phyloP scores from a whole-genome alignment of 2,329 filamentous ascomycete species.

The Thyridium curvatum region DNA sequence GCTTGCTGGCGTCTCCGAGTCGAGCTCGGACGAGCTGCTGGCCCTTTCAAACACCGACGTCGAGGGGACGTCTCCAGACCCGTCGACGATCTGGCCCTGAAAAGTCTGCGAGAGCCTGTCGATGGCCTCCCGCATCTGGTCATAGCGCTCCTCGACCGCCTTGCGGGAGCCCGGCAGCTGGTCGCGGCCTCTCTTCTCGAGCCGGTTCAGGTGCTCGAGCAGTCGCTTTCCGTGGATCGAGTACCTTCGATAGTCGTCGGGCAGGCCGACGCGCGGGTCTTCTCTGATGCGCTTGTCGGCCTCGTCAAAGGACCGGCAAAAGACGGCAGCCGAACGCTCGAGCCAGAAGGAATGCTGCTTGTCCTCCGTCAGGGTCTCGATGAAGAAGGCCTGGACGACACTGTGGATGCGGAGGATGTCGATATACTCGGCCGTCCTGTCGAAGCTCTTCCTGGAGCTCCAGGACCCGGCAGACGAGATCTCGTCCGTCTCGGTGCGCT shows the following conservation, averaged over 20 bases:
- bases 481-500: conserved; percentile 40
- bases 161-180: conserved; percentile 19
- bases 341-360: conserved; percentile 40
- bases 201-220: conserved; percentile 32
- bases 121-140: conserved; percentile 32
- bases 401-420: conserved; percentile 45
- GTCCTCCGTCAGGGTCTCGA: conserved; percentile 35
- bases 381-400: conserved; percentile 47
- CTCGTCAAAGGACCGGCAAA: conserved; percentile 40
- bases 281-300: conserved; percentile 36
- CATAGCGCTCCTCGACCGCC: conserved; percentile 27
- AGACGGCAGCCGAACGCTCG: conserved; percentile 38
- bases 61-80: conserved; percentile 21
- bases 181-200: conserved; percentile 19
- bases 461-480: conserved; percentile 30
- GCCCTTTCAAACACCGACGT: conserved; percentile 45
- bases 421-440: conserved; percentile 35
- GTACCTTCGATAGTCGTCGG: conserved; percentile 47
- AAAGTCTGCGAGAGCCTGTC: conserved; percentile 33
- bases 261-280: conserved; percentile 32
- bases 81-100: conserved; percentile 28
- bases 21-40: conserved; percentile 40
- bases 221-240: conserved; percentile 44
- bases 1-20: conserved; percentile 32
- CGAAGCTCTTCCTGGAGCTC: conserved; percentile 28